Evolutionary conservation across 768 basidiomycete species (phyloP).

Genomic region (Mycena kentingensis): DNA sequence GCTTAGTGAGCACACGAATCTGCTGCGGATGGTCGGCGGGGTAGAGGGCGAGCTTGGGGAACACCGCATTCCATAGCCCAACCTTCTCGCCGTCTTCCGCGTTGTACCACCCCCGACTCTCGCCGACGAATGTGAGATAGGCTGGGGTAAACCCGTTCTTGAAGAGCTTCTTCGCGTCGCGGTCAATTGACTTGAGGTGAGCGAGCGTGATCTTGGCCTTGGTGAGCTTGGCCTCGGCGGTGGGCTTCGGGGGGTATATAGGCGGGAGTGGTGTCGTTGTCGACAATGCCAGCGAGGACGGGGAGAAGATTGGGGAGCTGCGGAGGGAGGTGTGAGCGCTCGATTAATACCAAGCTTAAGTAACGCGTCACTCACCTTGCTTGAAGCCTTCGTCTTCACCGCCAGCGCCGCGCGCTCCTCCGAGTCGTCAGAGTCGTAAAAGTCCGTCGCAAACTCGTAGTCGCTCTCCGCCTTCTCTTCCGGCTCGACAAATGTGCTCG

Average conservation of each 20-base stretch:
- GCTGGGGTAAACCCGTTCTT: neutral
- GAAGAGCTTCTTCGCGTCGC: neutral
- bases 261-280: neutral
- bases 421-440: too few species aligned
- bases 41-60: neutral
- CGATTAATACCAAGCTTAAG: too few species aligned
- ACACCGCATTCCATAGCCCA: neutral
- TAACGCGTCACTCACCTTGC: too few species aligned
- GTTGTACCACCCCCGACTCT: neutral
- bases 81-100: neutral
- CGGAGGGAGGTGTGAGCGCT: too few species aligned
- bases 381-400: too few species aligned
- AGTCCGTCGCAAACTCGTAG: too few species aligned
- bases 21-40: neutral
- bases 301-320: too few species aligned
- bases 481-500: too few species aligned
- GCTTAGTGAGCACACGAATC: neutral
- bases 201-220: neutral
- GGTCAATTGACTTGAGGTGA: neutral
- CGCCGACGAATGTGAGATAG: neutral
- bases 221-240: neutral
- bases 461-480: too few species aligned
- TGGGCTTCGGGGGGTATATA: neutral
- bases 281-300: constrained; percentile 1
- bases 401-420: too few species aligned